Percentiles rank a stretch among this genome's conserved stretches.
Conservation (phyloP, 371 early-diverging fungal species). For the Mortierella sp. region DNA sequence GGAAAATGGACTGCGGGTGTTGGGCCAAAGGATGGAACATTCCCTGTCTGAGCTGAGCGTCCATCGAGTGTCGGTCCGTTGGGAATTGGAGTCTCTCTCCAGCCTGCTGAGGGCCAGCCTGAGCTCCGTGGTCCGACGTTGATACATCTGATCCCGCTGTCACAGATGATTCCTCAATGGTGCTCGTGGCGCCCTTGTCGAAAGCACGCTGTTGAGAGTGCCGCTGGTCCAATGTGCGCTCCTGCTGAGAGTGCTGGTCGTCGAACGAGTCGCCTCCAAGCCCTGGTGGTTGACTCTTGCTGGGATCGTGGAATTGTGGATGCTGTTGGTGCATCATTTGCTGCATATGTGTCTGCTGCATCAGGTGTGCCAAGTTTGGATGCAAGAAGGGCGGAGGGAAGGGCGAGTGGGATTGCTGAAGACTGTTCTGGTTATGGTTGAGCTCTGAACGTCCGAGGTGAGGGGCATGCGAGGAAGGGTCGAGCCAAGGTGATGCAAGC, state of each 20-base stretch:
- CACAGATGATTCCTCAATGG: background rate
- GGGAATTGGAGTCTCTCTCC: conserved; percentile 18
- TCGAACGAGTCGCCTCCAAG: background rate
- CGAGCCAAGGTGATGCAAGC: background rate
- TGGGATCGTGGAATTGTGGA: background rate
- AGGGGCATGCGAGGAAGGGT: background rate
- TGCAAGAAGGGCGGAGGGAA: conserved; percentile 44
- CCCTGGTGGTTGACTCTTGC: background rate
- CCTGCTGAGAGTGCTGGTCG: background rate
- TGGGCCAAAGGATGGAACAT: background rate
- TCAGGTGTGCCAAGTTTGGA: conserved; percentile 36
- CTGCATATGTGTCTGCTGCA: conserved; percentile 41
- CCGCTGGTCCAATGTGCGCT: background rate
- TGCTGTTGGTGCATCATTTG: conserved; percentile 30
- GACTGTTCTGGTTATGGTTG: conserved; percentile 12
- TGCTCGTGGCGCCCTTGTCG: background rate
- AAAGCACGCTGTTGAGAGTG: background rate
- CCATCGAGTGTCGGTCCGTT: conserved; percentile 20
- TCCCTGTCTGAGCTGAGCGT: conserved; percentile 22
- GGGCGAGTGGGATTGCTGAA: conserved; percentile 21
- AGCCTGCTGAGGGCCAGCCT: background rate
- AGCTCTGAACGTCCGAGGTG: conserved; percentile 6
- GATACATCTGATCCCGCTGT: background rate
- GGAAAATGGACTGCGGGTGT: conserved; percentile 22
- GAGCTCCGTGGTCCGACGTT: background rate